Evolutionary conservation across 2,329 filamentous ascomycete genomes (phyloP).

Genomic region (Aspergillus fischeri): DNA sequence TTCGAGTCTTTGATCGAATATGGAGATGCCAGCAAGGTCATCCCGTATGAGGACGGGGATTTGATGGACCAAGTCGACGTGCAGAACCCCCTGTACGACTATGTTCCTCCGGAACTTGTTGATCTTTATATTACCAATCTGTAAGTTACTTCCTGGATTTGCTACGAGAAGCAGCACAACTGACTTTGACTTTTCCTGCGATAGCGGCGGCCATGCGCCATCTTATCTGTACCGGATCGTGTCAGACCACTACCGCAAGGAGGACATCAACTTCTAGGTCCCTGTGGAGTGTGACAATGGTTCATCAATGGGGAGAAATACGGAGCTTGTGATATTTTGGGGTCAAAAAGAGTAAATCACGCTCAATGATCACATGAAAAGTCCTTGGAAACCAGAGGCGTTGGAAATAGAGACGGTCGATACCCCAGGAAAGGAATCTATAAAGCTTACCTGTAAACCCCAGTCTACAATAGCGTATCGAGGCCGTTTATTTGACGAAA

Average conservation of each 20-base stretch:
- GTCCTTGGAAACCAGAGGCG: not conserved
- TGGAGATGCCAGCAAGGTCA: constrained; percentile 72
- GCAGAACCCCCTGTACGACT: constrained; percentile 75
- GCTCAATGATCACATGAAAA: not conserved
- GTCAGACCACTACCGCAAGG: constrained; percentile 60
- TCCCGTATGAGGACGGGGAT: constrained; percentile 73
- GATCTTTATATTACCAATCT: constrained; percentile 69
- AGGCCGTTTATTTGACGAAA: not conserved
- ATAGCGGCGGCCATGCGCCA: constrained; percentile 58
- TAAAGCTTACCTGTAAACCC: not conserved
- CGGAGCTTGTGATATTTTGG: not conserved
- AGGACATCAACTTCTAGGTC: constrained; percentile 52
- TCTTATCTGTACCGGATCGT: constrained; percentile 63
- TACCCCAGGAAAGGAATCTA: not conserved
- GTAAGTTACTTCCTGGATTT: constrained; percentile 44
- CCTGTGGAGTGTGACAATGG: not conserved
- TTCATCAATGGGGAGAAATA: constrained; percentile 14
- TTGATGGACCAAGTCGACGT: constrained; percentile 75
- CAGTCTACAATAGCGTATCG: not conserved
- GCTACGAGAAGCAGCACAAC: constrained; percentile 9
- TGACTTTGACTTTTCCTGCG: constrained; percentile 4
- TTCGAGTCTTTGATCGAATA: constrained; percentile 80
- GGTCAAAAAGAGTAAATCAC: not conserved
- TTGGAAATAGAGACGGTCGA: constrained; percentile 1
- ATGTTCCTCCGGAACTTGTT: constrained; percentile 69